Base-by-base conservation (phyloP, 352 stramenopile species). In the Chrysophaeum taylorii region DNA sequence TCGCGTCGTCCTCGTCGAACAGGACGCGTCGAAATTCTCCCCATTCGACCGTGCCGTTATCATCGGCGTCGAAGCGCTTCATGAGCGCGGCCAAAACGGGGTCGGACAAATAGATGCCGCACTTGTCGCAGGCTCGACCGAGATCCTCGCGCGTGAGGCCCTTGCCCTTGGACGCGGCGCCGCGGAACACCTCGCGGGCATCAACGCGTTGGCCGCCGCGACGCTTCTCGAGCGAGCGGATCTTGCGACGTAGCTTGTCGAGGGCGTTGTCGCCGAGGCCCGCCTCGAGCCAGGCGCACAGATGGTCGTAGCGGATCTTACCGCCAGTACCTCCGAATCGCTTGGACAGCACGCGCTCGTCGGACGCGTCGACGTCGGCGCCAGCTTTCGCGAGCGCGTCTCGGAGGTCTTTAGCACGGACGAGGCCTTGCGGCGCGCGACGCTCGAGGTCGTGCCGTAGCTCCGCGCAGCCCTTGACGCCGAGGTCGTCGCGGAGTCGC, bases 161-260 rank as follows among this genome's bases (percentile, higher is more conserved):
- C 9, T 27, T 12, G 52, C 39, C 25, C 18, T 16, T 5, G 12
- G 2, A 2, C 14, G 14, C 15, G 57, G 33, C 31, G 14, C 45
- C 27, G 31, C 57, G 57, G 57, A 66, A 66, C 2, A 66, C 57
- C 12, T 31, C 27, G 31, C 57, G 31, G 33, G 57, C 57, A 36
- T 66, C 57, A 36, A 66, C 18, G 25, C 33, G n/a, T 25, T n/a
- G 18, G 5, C 5, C 48, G 52, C 52, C 52, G 53, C 33, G 27
- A n/a, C 53, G 27, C 15, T 36, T 31, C 14, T 33, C 57, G 33
- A 66, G 57, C 33, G 9, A 2, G 33, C 12, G 12, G 33, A 66
- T 31, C 12, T 7, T 21, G 33, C 1, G 1, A 7, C 31, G 27
- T 1, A 66, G 57, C 31, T 35, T 27, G 14, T 2, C 35, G 33